Evolutionary conservation across 805 yeast genomes (phyloP), one percentile per base, ranked within the genome.

Genomic region (Scheffersomyces amazonensis): DNA sequence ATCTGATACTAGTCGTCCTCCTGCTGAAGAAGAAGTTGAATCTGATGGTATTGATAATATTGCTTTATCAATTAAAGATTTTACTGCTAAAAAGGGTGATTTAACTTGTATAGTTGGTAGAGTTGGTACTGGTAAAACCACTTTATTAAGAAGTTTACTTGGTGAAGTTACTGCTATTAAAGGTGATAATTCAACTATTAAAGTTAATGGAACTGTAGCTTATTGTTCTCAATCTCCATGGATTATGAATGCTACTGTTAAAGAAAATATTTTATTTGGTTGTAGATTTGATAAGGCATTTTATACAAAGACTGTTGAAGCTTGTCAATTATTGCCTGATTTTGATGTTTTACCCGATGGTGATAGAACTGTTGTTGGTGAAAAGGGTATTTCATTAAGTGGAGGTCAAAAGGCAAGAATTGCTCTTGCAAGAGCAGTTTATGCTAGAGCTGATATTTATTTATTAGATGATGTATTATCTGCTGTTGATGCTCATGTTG

Each of bases 381-480:
- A 66, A 39, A 66, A 66, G 45, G 73, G 72, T 24, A 64, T 66
- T 28, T 62, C 73, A 2, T 48, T 67, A 18, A 60, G 68, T 36
- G 73, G 73, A 4, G 73, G 73, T 20, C 72, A 67, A 44, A 67
- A 66, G 42, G 73, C 73, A 3, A 53, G 73, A 23, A 51, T 67
- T 24, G 56, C 71, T 6, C 51, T 67, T 32, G 73, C 73, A 2
- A 52, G 73, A 44, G 71, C 71, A 6, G 71, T 67, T 4, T 67
- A 67, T 41, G 48, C 70, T 3, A 57, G 67, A 32, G 67, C 71
- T 4, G 71, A 64, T 27, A 51, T 65, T 19, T 64, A 63, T 42
- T 44, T 67, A n/a, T 48, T 67, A 15, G 73, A 67, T 38, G 73
- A 66, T 42, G 49, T 66, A n/a, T 53, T 67, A 37, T 63, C 71